Percentiles rank a stretch among this genome's conserved stretches.
phyloP scores from a whole-genome alignment of 2,329 filamentous ascomycete genomes.

The Gliomastix tumulicola region DNA sequence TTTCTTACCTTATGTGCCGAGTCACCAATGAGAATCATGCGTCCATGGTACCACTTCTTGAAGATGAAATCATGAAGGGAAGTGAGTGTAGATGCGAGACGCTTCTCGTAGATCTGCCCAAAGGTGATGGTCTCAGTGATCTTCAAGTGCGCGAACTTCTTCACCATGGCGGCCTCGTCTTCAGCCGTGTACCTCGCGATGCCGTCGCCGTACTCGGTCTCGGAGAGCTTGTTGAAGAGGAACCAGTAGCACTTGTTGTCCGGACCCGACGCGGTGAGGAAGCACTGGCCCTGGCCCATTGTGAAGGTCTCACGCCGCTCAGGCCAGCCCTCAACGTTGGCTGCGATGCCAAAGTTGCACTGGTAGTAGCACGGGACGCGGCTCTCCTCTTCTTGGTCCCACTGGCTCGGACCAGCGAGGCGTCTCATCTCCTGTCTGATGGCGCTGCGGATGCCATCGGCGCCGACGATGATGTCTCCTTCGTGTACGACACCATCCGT shows the following conservation, averaged over 20 bases:
- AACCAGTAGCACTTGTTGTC: constrained; percentile 25
- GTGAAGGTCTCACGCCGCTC: constrained; percentile 9
- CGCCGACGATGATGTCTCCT: constrained; percentile 23
- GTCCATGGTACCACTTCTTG: constrained; percentile 21
- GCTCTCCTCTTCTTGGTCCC: constrained; percentile 11
- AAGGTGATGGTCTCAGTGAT: constrained; percentile 16
- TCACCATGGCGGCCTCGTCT: constrained; percentile 18
- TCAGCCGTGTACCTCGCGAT: constrained; percentile 22
- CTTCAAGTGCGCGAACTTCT: constrained; percentile 11
- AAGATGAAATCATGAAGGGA: constrained; percentile 21
- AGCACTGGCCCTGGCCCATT: constrained; percentile 13
- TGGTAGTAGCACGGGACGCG: constrained; percentile 15
- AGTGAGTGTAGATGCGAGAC: constrained; percentile 17
- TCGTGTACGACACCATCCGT: constrained; percentile 15
- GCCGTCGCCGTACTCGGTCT: constrained; percentile 17
- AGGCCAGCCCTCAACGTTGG: constrained; percentile 13
- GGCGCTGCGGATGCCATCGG: constrained; percentile 30
- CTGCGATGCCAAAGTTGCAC: constrained; percentile 30
- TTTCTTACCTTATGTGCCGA: constrained; percentile 24
- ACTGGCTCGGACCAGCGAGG: constrained; percentile 8
- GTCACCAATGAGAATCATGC: constrained; percentile 22
- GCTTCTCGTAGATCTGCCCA: constrained; percentile 18
- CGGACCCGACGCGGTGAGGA: constrained; percentile 20
- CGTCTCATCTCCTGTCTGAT: constrained; percentile 19
- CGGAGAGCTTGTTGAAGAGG: constrained; percentile 18